Percentiles rank a stretch among this genome's conserved stretches.
phyloP scores from a whole-genome alignment of 441 rosid species.

The Capsella rubella region DNA sequence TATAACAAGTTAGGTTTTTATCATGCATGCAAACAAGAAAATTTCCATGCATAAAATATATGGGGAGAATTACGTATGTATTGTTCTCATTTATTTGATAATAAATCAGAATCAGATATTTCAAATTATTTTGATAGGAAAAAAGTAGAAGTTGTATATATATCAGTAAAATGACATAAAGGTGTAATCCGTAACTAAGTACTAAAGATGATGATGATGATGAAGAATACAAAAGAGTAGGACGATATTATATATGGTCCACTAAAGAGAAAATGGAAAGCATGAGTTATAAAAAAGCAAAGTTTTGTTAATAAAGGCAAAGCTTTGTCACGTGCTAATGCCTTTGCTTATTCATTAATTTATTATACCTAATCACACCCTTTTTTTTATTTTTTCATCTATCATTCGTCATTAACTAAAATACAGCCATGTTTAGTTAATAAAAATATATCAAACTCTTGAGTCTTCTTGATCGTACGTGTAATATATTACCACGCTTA shows the following conservation, averaged over 20 bases:
- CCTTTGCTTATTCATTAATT: slow-evolving; percentile 13
- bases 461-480: background rate
- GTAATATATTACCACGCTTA: slow-evolving; percentile 37
- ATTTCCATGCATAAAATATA: no score
- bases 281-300: slow-evolving; percentile 30
- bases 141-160: background rate
- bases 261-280: slow-evolving; percentile 35
- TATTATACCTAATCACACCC: slow-evolving; percentile 40
- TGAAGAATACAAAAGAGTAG: background rate
- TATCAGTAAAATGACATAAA: slow-evolving; percentile 27
- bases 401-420: no score
- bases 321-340: slow-evolving; percentile 48
- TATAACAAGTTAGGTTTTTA: background rate
- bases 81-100: background rate
- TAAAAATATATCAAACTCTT: background rate
- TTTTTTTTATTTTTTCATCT: background rate
- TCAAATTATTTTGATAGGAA: background rate
- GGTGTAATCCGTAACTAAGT: slow-evolving; percentile 27
- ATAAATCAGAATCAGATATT: background rate
- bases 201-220: background rate
- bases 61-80: background rate
- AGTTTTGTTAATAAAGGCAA: background rate
- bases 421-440: slow-evolving; percentile 30
- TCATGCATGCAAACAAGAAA: no score
- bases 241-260: background rate